phyloP scores from a whole-genome alignment of 257 asterid species.

The Perilla frutescens region DNA sequence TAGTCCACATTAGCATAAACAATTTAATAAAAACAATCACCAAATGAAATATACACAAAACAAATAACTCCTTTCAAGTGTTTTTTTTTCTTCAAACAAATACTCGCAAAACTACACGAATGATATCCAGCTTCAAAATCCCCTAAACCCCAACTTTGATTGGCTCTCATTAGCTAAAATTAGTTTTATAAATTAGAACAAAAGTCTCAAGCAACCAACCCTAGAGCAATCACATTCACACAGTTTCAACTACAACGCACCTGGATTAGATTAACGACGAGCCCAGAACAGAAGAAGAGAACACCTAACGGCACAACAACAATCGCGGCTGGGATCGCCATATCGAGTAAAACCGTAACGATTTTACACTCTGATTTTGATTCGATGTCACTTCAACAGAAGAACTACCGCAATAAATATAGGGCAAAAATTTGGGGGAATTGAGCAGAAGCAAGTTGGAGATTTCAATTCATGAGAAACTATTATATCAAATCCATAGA shows the following conservation, averaged over 20 bases:
- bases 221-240: conserved; percentile 10
- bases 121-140: conserved; percentile 2
- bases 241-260: conserved; percentile 34
- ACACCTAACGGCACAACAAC: conserved; percentile 81
- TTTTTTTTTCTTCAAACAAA: neutral
- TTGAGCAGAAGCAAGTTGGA: conserved; percentile 27
- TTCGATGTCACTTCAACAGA: conserved; percentile 18
- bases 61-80: neutral
- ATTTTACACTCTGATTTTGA: conserved; percentile 25
- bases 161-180: conserved; percentile 18
- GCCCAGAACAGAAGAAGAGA: conserved; percentile 87
- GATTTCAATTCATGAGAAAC: neutral
- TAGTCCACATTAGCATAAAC: conserved; percentile 26
- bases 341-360: conserved; percentile 26
- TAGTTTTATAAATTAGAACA: neutral
- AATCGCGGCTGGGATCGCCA: conserved; percentile 79
- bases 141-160: conserved; percentile 21
- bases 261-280: conserved; percentile 81
- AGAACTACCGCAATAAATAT: conserved; percentile 21
- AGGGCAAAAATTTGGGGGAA: conserved; percentile 17
- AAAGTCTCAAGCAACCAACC: conserved; percentile 21
- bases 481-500: conserved; percentile 2
- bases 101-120: neutral
- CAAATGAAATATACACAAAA: conserved; percentile 14
- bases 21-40: conserved; percentile 5